Percentiles rank a stretch among this genome's conserved stretches.
These are phyloP conservation scores for Saccharomycopsis guyanensis DNA, from an alignment of 805 yeast species.

Conservation along the genomic window DNA sequence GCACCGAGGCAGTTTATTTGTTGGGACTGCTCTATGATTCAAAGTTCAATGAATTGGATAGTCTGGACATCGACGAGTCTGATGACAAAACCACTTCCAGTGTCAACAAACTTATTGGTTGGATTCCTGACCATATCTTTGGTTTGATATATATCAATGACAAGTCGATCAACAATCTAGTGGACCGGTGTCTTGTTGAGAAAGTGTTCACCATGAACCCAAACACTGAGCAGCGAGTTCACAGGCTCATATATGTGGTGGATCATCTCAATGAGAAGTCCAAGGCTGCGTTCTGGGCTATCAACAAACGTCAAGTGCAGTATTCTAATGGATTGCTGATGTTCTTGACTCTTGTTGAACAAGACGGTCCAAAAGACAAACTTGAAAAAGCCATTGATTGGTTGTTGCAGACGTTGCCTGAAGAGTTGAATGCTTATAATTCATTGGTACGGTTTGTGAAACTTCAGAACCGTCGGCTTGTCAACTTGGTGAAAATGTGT, in stretches of 20 bases:
- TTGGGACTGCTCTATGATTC: constrained; percentile 48
- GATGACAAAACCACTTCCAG: constrained; percentile 3
- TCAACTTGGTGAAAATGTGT: constrained; percentile 47
- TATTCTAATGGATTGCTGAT: constrained; percentile 43
- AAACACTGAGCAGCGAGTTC: constrained; percentile 36
- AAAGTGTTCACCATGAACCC: constrained; percentile 45
- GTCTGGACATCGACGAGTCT: not conserved
- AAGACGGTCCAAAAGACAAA: constrained; percentile 28
- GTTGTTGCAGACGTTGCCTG: constrained; percentile 54
- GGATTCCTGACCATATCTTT: constrained; percentile 61
- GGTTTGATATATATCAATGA: constrained; percentile 71
- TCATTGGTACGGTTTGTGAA: constrained; percentile 46
- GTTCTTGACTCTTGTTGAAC: constrained; percentile 42
- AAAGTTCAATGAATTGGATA: constrained; percentile 18
- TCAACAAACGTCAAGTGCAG: constrained; percentile 61
- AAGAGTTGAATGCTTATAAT: constrained; percentile 37
- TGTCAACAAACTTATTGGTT: constrained; percentile 29
- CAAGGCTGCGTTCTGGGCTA: constrained; percentile 57
- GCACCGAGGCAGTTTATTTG: constrained; percentile 49
- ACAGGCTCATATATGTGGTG: constrained; percentile 44
- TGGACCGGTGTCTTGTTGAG: constrained; percentile 56
- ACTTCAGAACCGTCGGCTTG: constrained; percentile 51
- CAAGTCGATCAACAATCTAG: constrained; percentile 50
- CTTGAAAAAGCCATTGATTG: constrained; percentile 51
- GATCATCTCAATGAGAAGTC: constrained; percentile 48